phyloP scores from a whole-genome alignment of 2,329 filamentous ascomycete species.

The Epicoccum sorghinum region DNA sequence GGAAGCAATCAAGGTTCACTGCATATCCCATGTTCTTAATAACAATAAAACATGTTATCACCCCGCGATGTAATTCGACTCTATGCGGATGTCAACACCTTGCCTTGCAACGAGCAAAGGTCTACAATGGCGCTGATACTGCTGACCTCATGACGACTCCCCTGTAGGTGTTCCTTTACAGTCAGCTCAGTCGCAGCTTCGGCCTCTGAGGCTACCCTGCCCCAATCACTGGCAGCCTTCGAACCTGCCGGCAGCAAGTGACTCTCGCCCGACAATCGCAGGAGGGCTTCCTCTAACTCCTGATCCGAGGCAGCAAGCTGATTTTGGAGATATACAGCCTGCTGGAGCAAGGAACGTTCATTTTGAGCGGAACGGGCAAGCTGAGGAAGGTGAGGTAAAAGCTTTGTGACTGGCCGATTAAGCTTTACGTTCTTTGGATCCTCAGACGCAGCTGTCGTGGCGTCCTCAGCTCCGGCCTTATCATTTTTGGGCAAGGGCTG shows the following conservation, averaged over 20 bases:
- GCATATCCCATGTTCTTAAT: no score
- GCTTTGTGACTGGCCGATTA: slow-evolving; percentile 24
- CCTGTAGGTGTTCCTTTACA: slow-evolving; percentile 27
- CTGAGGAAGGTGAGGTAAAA: slow-evolving; percentile 40
- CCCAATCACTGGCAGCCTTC: slow-evolving; percentile 36
- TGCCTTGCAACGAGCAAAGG: slow-evolving; percentile 37
- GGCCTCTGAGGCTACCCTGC: slow-evolving; percentile 28
- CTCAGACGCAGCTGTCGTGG: background rate
- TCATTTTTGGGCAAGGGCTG: slow-evolving; percentile 5
- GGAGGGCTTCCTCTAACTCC: slow-evolving; percentile 35
- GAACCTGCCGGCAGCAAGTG: slow-evolving; percentile 45
- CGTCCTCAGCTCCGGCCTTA: background rate
- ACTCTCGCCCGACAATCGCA: slow-evolving; percentile 47
- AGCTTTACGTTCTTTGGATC: background rate
- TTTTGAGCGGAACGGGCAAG: slow-evolving; percentile 31
- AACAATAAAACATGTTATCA: no score
- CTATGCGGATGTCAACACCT: slow-evolving; percentile 19
- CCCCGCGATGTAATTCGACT: background rate
- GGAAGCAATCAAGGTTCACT: no score
- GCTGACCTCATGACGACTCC: slow-evolving; percentile 31
- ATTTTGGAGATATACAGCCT: slow-evolving; percentile 41
- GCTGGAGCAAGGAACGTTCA: slow-evolving; percentile 42
- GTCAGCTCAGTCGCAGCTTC: slow-evolving; percentile 26
- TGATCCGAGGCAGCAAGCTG: slow-evolving; percentile 41
- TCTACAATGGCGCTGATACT: slow-evolving; percentile 36